Percentiles rank a stretch among this genome's conserved stretches.
Conservation (phyloP, 2,329 filamentous ascomycete species). For the Pseudogymnoascus sp. region DNA sequence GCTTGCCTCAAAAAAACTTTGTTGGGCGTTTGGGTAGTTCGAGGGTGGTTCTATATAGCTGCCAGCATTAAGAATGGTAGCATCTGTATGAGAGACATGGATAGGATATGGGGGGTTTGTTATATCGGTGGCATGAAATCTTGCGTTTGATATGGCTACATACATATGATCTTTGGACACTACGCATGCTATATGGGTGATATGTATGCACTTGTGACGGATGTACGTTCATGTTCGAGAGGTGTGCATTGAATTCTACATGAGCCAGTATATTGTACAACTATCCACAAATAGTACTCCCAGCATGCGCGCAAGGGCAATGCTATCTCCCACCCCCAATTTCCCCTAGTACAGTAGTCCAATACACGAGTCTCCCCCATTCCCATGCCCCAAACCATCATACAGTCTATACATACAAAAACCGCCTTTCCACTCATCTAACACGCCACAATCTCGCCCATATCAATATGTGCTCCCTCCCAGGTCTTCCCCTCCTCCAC, state of each 20-base stretch:
- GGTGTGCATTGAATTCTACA: conserved; percentile 20
- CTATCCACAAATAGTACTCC: conserved; percentile 21
- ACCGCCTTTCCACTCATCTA: conserved; percentile 5
- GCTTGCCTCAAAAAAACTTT: conserved; percentile 3
- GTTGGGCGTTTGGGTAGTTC: conserved; percentile 6
- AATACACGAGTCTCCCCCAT: not conserved
- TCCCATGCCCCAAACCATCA: conserved; percentile 10
- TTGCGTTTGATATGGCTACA: conserved; percentile 12
- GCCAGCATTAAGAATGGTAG: conserved; percentile 3
- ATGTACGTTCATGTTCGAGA: conserved; percentile 12
- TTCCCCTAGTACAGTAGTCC: conserved; percentile 1
- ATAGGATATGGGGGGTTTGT: conserved; percentile 8
- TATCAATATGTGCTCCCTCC: conserved; percentile 48
- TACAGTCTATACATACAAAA: conserved; percentile 11
- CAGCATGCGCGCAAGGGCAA: not conserved
- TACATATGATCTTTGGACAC: conserved; percentile 9
- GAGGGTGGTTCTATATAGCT: conserved; percentile 7
- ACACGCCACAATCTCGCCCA: conserved; percentile 42
- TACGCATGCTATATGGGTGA: not conserved
- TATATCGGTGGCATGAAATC: conserved; percentile 4
- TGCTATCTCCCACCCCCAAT: conserved; percentile 1
- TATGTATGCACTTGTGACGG: conserved; percentile 5
- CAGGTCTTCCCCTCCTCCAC: conserved; percentile 35
- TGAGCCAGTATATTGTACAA: conserved; percentile 22
- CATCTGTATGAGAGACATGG: conserved; percentile 9